A percentile compares a stretch with the other conserved stretches of the same genome.
phyloP scores from a whole-genome alignment of 192 early-diverging fungal species.

The Coemansia sp. region DNA sequence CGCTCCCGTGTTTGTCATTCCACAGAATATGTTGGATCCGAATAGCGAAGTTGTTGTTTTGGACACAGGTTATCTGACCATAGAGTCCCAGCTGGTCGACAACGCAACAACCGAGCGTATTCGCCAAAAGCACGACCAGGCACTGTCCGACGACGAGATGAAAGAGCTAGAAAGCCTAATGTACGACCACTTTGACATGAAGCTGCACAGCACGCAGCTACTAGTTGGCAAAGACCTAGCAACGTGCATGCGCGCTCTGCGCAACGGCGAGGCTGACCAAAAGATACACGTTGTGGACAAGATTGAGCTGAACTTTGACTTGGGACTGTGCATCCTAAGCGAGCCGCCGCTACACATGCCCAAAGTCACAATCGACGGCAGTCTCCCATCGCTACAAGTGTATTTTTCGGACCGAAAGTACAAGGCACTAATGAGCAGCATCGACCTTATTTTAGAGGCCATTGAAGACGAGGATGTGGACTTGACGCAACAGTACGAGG shows the following conservation, averaged over 20 bases:
- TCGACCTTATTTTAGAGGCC: constrained; percentile 63
- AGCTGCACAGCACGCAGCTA: constrained; percentile 77
- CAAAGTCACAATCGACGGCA: constrained; percentile 71
- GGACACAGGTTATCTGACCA: constrained; percentile 88
- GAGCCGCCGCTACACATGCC: constrained; percentile 69
- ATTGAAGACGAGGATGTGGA: constrained; percentile 50
- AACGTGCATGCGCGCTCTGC: constrained; percentile 67
- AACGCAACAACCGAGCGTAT: constrained; percentile 64
- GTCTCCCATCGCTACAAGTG: constrained; percentile 77
- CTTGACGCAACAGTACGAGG: constrained; percentile 45
- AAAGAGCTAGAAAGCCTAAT: constrained; percentile 71
- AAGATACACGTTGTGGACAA: constrained; percentile 83
- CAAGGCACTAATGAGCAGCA: constrained; percentile 78
- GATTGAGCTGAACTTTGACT: constrained; percentile 76
- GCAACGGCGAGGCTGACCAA: constrained; percentile 45
- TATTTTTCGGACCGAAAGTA: constrained; percentile 95
- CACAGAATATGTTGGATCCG: constrained; percentile 59
- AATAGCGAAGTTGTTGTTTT: constrained; percentile 74
- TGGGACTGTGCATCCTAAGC: constrained; percentile 83
- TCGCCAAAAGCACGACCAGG: constrained; percentile 63
- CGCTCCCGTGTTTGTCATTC: constrained; percentile 92
- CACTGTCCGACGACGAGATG: constrained; percentile 64
- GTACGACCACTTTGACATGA: constrained; percentile 87
- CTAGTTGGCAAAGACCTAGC: constrained; percentile 74
- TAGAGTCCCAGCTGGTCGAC: constrained; percentile 80